These are phyloP conservation scores for Eucalyptus erythrocorys DNA, from an alignment of 345 rosid species.

Conservation along the genomic window DNA sequence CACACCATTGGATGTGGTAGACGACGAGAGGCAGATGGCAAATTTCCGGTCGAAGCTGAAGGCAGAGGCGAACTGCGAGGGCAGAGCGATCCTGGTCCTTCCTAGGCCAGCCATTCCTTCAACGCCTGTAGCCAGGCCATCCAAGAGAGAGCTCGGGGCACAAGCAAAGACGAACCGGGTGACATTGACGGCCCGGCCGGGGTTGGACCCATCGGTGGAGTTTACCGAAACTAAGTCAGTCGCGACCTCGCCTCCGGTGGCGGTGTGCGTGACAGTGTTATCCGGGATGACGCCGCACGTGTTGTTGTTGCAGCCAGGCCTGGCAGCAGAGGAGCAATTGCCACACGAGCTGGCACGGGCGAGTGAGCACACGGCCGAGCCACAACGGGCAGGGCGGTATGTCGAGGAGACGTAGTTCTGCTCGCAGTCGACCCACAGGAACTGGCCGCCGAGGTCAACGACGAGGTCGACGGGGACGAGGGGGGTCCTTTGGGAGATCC, in stretches of 20 bases:
- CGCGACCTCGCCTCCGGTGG: slow-evolving; percentile 39
- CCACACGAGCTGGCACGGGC: slow-evolving; percentile 36
- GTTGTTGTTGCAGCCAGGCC: slow-evolving; percentile 68
- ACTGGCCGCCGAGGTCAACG: slow-evolving; percentile 59
- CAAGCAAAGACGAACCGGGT: slow-evolving; percentile 27
- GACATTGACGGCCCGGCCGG: slow-evolving; percentile 28
- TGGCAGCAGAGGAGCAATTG: slow-evolving; percentile 22
- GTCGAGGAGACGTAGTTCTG: slow-evolving; percentile 45
- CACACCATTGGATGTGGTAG: slow-evolving; percentile 24
- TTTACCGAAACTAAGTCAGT: slow-evolving; percentile 41
- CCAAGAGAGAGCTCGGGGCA: slow-evolving; percentile 18
- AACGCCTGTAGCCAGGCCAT: slow-evolving; percentile 34
- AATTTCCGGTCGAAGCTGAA: slow-evolving; percentile 51
- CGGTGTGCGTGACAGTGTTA: slow-evolving; percentile 26
- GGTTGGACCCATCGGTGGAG: slow-evolving; percentile 55
- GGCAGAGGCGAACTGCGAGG: slow-evolving; percentile 38
- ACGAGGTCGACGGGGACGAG: slow-evolving; percentile 27
- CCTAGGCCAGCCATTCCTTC: slow-evolving; percentile 61
- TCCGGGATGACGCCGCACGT: slow-evolving; percentile 36
- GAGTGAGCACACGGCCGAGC: slow-evolving; percentile 43
- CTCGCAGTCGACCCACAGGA: slow-evolving; percentile 57
- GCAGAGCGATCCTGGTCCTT: slow-evolving; percentile 27
- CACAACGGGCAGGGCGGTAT: slow-evolving; percentile 31
- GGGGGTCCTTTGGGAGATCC: slow-evolving; percentile 47
- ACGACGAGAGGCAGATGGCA: slow-evolving; percentile 37